Conservation (phyloP, 2,329 filamentous ascomycete species). For the Arthroderma sp. region DNA sequence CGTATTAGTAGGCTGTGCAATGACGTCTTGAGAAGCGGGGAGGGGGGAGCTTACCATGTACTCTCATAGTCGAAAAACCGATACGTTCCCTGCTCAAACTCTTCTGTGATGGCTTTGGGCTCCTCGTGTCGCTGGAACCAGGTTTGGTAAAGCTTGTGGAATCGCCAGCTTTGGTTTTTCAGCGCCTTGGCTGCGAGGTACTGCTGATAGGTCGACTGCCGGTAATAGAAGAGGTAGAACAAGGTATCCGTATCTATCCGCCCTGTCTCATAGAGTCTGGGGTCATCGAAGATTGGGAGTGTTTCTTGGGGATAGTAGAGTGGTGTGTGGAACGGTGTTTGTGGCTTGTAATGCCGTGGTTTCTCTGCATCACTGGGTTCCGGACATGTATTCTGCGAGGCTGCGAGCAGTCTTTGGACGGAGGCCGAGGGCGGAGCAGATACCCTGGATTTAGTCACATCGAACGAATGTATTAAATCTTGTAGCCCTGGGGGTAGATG, state of each 20-base stretch:
- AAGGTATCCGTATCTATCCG: constrained; percentile 90
- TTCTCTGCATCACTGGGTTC: constrained; percentile 68
- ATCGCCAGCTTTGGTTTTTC: constrained; percentile 96
- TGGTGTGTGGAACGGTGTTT: constrained; percentile 63
- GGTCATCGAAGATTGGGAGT: constrained; percentile 83
- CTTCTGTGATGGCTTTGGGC: constrained; percentile 95
- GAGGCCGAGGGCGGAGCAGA: constrained; percentile 48
- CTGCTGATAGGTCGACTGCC: constrained; percentile 89
- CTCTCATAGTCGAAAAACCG: constrained; percentile 99
- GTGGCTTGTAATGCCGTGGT: constrained; percentile 71
- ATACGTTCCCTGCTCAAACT: constrained; percentile 97
- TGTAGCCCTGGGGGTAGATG: constrained; percentile 80
- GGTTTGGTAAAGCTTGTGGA: constrained; percentile 98
- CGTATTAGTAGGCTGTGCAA: constrained; percentile 3
- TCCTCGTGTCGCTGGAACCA: constrained; percentile 99
- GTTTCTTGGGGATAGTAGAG: constrained; percentile 86
- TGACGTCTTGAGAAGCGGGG: neutral
- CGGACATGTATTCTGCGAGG: constrained; percentile 60
- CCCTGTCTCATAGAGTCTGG: constrained; percentile 58
- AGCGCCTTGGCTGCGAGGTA: constrained; percentile 92
- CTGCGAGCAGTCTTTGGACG: constrained; percentile 59
- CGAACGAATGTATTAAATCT: constrained; percentile 83
- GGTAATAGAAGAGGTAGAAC: constrained; percentile 99
- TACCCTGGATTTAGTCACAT: constrained; percentile 61
- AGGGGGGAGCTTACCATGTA: constrained; percentile 63